Evolutionary conservation across 371 early-diverging fungal species (phyloP), one percentile per base, ranked within the genome.

Genomic region (Mucor racemosus): DNA sequence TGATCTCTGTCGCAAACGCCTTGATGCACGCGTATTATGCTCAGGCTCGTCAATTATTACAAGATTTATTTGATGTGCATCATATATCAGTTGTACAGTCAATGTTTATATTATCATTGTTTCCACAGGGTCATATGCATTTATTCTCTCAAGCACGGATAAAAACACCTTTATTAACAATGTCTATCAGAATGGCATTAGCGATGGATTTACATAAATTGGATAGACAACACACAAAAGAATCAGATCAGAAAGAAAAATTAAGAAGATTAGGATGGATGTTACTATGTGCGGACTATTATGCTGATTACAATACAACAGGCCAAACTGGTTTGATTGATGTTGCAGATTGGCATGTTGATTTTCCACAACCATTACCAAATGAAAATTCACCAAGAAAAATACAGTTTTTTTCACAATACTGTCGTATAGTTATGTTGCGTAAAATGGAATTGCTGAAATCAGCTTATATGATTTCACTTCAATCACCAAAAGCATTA

Each of bases 261-360:
- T 14, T 70, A 26, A 67, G 80, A 67, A 67, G 83, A 38, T 41
- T 83, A 21, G 73, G 73, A n/a, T 83, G 83, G 83, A 74, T 78
- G 69, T 35, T 78, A 1, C 46, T 83, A 14, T 80, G 80, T 68
- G 77, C 79, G 7, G 83, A 83, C 60, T 77, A 78, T 44, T 78
- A 71, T 71, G 65, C 83, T 6, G 71, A 73, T 19, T 69, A 66
- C 68, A 83, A 83, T 60, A 57, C 70, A 14, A 63, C 76, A 6
- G 80, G 76, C 9, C 34, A 58, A 3, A 71, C 74, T 9, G 83
- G 83, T 0, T 21, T 66, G 31, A 77, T 83, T 40, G 69, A 69
- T 33, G 75, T 80, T 11, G 60, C 65, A 5, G 63, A 78, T 10
- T 80, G 80, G 79, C 76, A 83, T 38, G 83, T 80, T 14, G 69